phyloP scores from a whole-genome alignment of 1,284 basidiomycete genomes.

The Sporisorium graminicola region DNA sequence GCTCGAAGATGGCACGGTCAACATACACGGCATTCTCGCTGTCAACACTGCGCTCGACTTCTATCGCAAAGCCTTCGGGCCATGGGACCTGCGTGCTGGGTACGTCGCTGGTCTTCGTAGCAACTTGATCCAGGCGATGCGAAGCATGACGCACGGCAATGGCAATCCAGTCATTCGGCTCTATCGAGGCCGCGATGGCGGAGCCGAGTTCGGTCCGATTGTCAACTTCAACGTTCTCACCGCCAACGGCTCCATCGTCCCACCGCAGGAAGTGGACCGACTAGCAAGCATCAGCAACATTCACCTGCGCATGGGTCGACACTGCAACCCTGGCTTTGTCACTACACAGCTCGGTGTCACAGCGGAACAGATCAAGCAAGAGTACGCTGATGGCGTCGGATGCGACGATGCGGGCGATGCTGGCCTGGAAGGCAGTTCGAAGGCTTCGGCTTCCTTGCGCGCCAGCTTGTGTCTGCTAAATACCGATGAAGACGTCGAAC shows the following conservation, averaged over 20 bases:
- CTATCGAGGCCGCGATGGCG: conserved; percentile 1
- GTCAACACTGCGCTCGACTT: conserved; percentile 41
- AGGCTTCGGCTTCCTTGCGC: conserved; percentile 33
- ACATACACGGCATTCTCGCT: conserved; percentile 55
- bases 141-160: conserved; percentile 38
- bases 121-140: conserved; percentile 23
- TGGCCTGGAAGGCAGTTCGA: conserved; percentile 2
- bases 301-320: conserved; percentile 56
- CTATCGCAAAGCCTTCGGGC: conserved; percentile 28
- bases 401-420: conserved; percentile 44
- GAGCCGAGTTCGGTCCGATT: conserved; percentile 47
- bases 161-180: conserved; percentile 29
- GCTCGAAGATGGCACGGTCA: conserved; percentile 57
- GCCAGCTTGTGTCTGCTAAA: conserved; percentile 55
- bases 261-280: conserved; percentile 53
- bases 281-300: conserved; percentile 56
- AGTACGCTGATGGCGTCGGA: conserved; percentile 55
- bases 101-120: conserved; percentile 31
- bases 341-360: conserved; percentile 39
- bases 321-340: conserved; percentile 59
- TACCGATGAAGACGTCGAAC: conserved; percentile 47
- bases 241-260: conserved; percentile 27
- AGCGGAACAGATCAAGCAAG: conserved; percentile 29
- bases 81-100: conserved; percentile 17
- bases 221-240: conserved; percentile 50